Conservation (phyloP, 1,284 basidiomycete genomes). For the Farysia itapuensis region DNA sequence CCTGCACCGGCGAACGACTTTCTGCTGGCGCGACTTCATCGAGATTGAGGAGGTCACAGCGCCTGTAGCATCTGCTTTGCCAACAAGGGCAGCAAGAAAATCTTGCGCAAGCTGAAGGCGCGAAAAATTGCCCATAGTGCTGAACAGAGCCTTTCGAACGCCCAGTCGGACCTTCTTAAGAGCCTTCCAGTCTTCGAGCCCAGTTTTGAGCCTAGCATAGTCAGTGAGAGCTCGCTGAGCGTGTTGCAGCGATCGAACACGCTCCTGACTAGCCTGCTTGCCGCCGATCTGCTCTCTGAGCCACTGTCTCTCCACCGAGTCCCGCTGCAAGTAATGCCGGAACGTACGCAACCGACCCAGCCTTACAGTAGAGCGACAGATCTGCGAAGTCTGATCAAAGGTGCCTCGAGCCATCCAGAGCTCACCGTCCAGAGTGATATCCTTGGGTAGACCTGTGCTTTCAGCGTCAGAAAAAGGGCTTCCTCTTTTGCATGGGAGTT, state of each 20-base stretch:
- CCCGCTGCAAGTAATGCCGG: slow-evolving; percentile 19
- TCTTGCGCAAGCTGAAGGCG: not conserved
- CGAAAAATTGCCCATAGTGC: too few relatives aligned
- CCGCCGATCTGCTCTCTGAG: slow-evolving; percentile 32
- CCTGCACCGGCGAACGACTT: not conserved
- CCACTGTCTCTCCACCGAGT: slow-evolving; percentile 35
- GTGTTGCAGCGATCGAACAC: slow-evolving; percentile 1
- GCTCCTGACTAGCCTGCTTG: slow-evolving; percentile 61
- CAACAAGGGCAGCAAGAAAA: not conserved
- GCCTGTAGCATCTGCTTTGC: not conserved
- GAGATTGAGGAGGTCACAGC: not conserved
- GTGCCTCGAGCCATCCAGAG: slow-evolving; percentile 51
- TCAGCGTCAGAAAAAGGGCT: not conserved
- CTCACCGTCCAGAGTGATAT: slow-evolving; percentile 68
- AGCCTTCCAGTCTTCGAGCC: too few relatives aligned
- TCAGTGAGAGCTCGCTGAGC: not conserved
- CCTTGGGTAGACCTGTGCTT: slow-evolving; percentile 66
- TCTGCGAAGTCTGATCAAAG: slow-evolving; percentile 39
- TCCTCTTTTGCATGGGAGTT: not conserved
- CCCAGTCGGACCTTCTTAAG: too few relatives aligned
- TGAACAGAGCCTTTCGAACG: too few relatives aligned
- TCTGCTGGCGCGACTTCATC: not conserved
- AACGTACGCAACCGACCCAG: slow-evolving; percentile 20
- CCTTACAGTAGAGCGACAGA: slow-evolving; percentile 43
- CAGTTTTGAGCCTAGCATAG: too few relatives aligned